Base-by-base conservation (phyloP, 1,284 basidiomycete genomes). In the Rhizoctonia solani region DNA sequence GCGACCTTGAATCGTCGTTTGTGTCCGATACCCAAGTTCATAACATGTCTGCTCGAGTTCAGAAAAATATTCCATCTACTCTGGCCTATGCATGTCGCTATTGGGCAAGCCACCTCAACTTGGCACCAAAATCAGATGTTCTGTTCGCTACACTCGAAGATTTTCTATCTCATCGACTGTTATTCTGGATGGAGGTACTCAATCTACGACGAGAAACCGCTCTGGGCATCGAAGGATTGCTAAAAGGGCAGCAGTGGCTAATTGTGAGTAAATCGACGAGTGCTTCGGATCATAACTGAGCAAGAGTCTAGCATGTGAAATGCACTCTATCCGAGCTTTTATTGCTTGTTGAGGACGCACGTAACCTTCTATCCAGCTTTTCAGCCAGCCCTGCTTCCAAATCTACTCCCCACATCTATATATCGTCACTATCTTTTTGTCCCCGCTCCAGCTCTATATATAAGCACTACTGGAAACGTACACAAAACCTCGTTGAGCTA, bases 391-490 rank as follows among this genome's bases (percentile, higher is more conserved):
- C 42, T 3, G 56, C 21, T 2, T 49, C 42, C 2, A 5, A 30
- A 11, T 49, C 37, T 14, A 59, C 56, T 6, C 56, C 56, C 4
- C 56, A 59, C 32, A 47, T 59, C 27, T 59, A 59, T 19, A 34
- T 49, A 16, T 59, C 56, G 5, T n/a, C 32, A 8, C 29, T 59
- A 4, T 9, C 44, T 1, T 23, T 59, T 8, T 59, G 56, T 21
- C 27, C 42, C 11, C 30, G 6, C 4, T 19, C 30, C 2, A 34
- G 29, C 21, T 32, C 44, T 11, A 21, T 59, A 4, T 49, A 39
- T 29, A 6, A 25, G 19, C 27, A 21, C 4, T 59, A 59, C 42
- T 30, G 46, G 30, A 29, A 47, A 3, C 27, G 56, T 1, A 37
- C 19, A 14, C 44, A 23, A 25, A 44, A 30, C 11, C 21, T 59